Conservation (phyloP, 2,329 filamentous ascomycete species). For the Colletotrichum spinosum region DNA sequence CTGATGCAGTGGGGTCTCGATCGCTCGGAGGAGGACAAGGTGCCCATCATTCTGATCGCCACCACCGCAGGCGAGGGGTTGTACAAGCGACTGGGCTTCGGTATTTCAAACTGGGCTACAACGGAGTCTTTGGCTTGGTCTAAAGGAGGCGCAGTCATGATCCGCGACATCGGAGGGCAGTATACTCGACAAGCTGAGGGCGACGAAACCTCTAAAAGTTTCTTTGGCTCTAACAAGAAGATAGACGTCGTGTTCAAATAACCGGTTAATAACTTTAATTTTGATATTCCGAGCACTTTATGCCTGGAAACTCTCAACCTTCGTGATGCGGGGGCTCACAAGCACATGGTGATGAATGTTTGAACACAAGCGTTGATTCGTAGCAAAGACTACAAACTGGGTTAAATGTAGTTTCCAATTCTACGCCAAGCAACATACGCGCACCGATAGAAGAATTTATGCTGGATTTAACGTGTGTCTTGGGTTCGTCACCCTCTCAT, state of each 20-base stretch:
- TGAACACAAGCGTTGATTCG: too few relatives aligned
- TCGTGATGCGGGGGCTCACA: too few relatives aligned
- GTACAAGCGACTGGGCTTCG: slow-evolving; percentile 8
- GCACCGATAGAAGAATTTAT: rapidly evolving
- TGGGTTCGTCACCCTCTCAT: too few relatives aligned
- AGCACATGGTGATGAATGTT: too few relatives aligned
- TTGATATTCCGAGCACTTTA: too few relatives aligned
- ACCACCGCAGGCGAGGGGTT: not conserved
- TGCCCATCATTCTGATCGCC: slow-evolving; percentile 2
- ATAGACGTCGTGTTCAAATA: slow-evolving; percentile 10
- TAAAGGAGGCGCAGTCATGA: slow-evolving; percentile 2
- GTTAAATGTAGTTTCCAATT: too few relatives aligned
- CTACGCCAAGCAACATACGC: too few relatives aligned
- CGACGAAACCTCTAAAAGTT: not conserved
- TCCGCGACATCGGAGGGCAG: not conserved
- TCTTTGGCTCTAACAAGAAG: not conserved
- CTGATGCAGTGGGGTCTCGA: slow-evolving; percentile 12
- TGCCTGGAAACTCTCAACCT: too few relatives aligned
- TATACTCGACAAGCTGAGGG: not conserved
- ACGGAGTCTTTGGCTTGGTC: slow-evolving; percentile 3
- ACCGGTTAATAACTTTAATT: not conserved
- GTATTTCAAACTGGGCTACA: not conserved
- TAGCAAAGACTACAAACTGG: too few relatives aligned
- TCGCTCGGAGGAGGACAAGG: slow-evolving; percentile 3
- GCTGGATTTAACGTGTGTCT: too few relatives aligned